A percentile compares a stretch with the other conserved stretches of the same genome.
These are phyloP conservation scores for Plasmodium sp. DNA, from an alignment of 169 alveolate species.

Conservation along the genomic window DNA sequence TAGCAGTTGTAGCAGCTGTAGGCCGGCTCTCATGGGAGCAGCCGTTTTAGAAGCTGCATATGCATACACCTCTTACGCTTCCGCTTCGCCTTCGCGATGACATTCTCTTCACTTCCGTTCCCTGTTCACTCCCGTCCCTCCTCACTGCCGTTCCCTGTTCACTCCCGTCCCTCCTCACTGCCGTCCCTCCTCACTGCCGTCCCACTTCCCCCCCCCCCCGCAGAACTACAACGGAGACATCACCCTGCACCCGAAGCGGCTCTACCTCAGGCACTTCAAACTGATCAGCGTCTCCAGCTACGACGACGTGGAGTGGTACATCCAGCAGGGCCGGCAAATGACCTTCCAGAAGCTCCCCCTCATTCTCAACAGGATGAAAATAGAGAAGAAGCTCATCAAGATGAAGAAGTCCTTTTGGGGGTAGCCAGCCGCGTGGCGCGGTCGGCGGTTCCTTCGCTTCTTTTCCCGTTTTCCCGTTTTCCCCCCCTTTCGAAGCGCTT, in stretches of 20 bases:
- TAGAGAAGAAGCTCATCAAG: constrained; percentile 48
- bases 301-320: constrained; percentile 78
- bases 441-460: neutral
- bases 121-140: neutral
- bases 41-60: too few species aligned
- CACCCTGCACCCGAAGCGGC: constrained; percentile 77
- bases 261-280: constrained; percentile 65
- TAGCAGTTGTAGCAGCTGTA: neutral
- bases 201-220: neutral
- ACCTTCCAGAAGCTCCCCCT: constrained; percentile 72
- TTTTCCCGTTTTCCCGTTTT: too few species aligned
- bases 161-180: neutral
- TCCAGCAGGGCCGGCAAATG: constrained; percentile 71
- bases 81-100: neutral
- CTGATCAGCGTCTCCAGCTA: constrained; percentile 76
- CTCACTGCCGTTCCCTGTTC: neutral
- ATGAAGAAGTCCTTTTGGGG: constrained; percentile 51
- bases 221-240: constrained; percentile 82
- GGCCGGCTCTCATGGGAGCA: neutral
- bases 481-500: neutral
- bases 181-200: neutral
- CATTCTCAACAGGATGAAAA: constrained; percentile 72
- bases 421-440: neutral
- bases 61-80: neutral
- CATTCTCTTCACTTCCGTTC: neutral